Evolutionary conservation across 2,329 filamentous ascomycete species (phyloP), one percentile per base, ranked within the genome.

Genomic region (Lithohypha guttulata): DNA sequence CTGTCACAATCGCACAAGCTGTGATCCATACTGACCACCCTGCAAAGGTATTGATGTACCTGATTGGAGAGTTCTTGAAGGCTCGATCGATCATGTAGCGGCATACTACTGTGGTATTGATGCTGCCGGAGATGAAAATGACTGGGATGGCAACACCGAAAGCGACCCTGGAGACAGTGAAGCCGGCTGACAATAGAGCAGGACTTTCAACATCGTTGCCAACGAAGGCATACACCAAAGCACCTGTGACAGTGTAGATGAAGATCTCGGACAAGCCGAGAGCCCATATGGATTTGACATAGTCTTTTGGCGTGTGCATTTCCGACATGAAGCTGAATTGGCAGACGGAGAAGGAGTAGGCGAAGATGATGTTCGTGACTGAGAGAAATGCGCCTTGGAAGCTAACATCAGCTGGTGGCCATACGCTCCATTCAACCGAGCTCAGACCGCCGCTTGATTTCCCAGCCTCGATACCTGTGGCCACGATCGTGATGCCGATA

Each of bases 141-240:
- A 81, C 83, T 9, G 79, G 79, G 2, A 79, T 65, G 1, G 79
- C 80, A 42, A 84, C 64, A 17, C 76, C 78, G 58, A 76, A 84
- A 11, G 79, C 77, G 9, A 79, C 61, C 53, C 81, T 81, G 17
- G 70, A 66, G 39, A 83, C 60, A 0, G 69, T 53, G 1, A 55
- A 54, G 6, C 69, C 66, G 7, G 78, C 72, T 0, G 78, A 81
- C 11, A 77, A 73, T 2, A 85, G 66, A 0, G 81, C 81, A 0
- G 81, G 81, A 2, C 74, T 77, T 2, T 68, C 64, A 1, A 84
- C 78, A 8, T 64, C 57, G 1, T 64, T 61, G 1, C 81, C 80
- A 4, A 73, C 74, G 50, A 71, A 84, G 42, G 73, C 65, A 60
- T 84, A 85, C 51, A 83, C 77, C 26, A 84, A 69, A 2, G 74